These are phyloP conservation scores for Leptographium lundbergii DNA, from an alignment of 2,329 filamentous ascomycete species.

Conservation along the genomic window DNA sequence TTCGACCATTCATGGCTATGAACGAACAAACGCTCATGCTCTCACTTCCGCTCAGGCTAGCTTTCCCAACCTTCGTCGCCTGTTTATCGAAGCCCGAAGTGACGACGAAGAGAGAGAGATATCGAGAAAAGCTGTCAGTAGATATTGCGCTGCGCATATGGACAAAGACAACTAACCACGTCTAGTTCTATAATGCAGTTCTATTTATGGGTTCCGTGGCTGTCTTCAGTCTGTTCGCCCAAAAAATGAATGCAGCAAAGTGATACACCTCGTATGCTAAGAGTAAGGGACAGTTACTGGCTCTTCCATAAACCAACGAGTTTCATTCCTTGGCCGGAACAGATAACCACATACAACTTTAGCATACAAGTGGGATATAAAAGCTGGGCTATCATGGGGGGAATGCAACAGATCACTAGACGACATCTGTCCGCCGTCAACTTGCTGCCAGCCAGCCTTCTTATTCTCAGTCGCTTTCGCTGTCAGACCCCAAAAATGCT, in stretches of 20 bases:
- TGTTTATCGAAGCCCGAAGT: slow-evolving; percentile 88
- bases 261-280: slow-evolving; percentile 11
- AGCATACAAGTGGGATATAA: not conserved
- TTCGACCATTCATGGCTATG: no score
- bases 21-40: not conserved
- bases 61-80: slow-evolving; percentile 84
- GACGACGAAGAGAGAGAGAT: slow-evolving; percentile 92
- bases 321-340: not conserved
- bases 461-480: slow-evolving; percentile 53
- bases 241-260: slow-evolving; percentile 55
- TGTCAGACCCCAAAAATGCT: slow-evolving; percentile 49
- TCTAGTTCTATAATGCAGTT: slow-evolving; percentile 91
- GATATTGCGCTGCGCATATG: slow-evolving; percentile 5
- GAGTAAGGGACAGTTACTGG: not conserved
- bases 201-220: slow-evolving; percentile 94
- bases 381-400: not conserved
- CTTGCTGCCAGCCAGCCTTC: slow-evolving; percentile 16
- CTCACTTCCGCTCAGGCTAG: slow-evolving; percentile 45
- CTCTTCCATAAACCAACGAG: not conserved
- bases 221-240: slow-evolving; percentile 84
- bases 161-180: not conserved
- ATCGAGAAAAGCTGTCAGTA: slow-evolving; percentile 70
- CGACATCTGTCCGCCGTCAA: not conserved
- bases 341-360: not conserved
- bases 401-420: not conserved